Percentiles rank a stretch among this genome's conserved stretches.
Evolutionary conservation across 441 rosid species (phyloP).

Genomic region (Arabidopsis hybrid): DNA sequence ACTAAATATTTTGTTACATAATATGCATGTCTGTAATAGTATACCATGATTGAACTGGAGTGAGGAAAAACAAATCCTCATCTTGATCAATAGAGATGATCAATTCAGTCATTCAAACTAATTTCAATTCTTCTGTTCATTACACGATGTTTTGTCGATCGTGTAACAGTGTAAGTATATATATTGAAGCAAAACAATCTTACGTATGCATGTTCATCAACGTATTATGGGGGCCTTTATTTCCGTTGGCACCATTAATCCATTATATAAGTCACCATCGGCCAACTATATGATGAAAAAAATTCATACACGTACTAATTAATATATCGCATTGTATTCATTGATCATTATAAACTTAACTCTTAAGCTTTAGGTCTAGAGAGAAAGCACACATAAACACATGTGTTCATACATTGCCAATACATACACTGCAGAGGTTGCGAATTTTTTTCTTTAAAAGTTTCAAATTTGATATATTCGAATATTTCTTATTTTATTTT

Average conservation of each 20-base stretch:
- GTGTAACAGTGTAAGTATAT: background rate
- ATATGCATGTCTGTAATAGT: background rate
- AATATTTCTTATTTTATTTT: background rate
- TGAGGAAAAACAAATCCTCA: background rate
- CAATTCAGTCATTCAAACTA: background rate
- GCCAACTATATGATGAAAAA: constrained; percentile 5
- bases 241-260: background rate
- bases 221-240: constrained; percentile 15
- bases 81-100: background rate
- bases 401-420: background rate
- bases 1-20: background rate
- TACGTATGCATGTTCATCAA: constrained; percentile 31
- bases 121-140: background rate
- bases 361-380: background rate
- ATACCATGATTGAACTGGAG: background rate
- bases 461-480: constrained; percentile 19
- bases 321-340: constrained; percentile 2
- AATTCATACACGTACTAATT: background rate
- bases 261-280: constrained; percentile 11
- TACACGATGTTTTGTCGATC: constrained; percentile 10
- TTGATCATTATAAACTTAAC: too few species aligned
- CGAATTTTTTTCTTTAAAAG: background rate
- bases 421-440: background rate
- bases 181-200: background rate
- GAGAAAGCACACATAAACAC: constrained; percentile 7